Base-by-base conservation (phyloP, 345 rosid genomes). In the Cochlearia excelsa region DNA sequence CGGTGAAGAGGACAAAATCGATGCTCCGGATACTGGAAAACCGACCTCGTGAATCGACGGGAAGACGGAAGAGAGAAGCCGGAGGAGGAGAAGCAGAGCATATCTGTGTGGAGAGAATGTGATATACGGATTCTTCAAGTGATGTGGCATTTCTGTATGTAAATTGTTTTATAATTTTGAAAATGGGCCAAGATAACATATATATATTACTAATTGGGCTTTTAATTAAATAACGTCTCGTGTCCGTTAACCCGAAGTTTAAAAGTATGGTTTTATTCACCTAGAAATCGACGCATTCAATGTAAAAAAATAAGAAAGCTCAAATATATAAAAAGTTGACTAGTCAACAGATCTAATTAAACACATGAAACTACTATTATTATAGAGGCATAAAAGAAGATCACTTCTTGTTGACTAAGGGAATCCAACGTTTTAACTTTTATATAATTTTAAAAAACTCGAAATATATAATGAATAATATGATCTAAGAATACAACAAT, bases 11-110 rank as follows among this genome's bases (percentile, higher is more conserved):
- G 47, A 38, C 29, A 27, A 45, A 7, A 49, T 41, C 28, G 30
- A 60, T 2, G 35, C 28, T 23, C 8, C 29, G 42, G 28, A 39
- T 26, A 44, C 11, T 30, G 51, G 50, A 16, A 33, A 53, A 37
- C 4, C 6, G 28, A 58, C 61, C 70, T 53, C 4, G n/a, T 46
- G 30, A 53, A 50, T 1, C 26, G 77, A 50, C 43, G 55, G 9
- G 54, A 51, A 3, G 4, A 1, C n/a, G 34, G 54, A 7, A 70
- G 40, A 28, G 39, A 29, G 62, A 58, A 9, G 37, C 7, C 28
- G 64, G 65, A 41, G 57, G 33, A 39, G 42, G 42, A 38, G 45
- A 41, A 26, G 54, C 58, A 26, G 9, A 59, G 16, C 57, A 59
- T 16, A 16, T 16, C 23, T 16, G 23, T 16, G 23, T 16, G 23